These are phyloP conservation scores for Paraphoma chrysanthemicola DNA, from an alignment of 2,329 filamentous ascomycete species.

Conservation along the genomic window DNA sequence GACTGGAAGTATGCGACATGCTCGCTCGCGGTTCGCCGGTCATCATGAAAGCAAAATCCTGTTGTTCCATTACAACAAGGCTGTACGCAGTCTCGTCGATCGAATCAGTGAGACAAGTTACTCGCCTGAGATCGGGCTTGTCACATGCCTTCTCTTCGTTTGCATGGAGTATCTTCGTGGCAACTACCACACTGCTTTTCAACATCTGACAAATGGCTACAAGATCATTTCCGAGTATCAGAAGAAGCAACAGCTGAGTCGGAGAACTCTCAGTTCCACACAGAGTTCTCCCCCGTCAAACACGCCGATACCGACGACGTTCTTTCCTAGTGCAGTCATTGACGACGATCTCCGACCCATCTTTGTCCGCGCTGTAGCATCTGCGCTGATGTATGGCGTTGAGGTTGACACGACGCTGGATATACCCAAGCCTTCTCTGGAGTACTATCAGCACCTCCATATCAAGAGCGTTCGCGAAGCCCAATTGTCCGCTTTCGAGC, in stretches of 20 bases:
- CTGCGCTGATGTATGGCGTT: constrained; percentile 25
- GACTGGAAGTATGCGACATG: constrained; percentile 28
- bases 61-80: constrained; percentile 52
- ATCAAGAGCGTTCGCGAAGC: constrained; percentile 22
- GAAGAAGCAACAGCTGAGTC: not conserved
- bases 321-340: constrained; percentile 8
- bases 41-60: constrained; percentile 29
- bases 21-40: constrained; percentile 13
- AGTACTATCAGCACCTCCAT: not conserved
- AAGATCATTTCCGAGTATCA: constrained; percentile 38
- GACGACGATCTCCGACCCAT: constrained; percentile 26
- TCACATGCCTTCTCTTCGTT: constrained; percentile 54
- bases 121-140: constrained; percentile 46
- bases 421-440: constrained; percentile 2
- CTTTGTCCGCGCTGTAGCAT: constrained; percentile 25
- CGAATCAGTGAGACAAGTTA: constrained; percentile 39
- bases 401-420: constrained; percentile 14
- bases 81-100: constrained; percentile 46
- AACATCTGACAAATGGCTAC: constrained; percentile 55
- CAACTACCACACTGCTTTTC: constrained; percentile 48
- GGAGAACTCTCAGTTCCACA: not conserved
- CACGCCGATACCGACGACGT: not conserved
- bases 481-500: constrained; percentile 22
- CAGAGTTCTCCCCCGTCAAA: not conserved
- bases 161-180: constrained; percentile 54